phyloP scores from a whole-genome alignment of 805 yeast genomes.

The Nakazawaea wyomingensis region DNA sequence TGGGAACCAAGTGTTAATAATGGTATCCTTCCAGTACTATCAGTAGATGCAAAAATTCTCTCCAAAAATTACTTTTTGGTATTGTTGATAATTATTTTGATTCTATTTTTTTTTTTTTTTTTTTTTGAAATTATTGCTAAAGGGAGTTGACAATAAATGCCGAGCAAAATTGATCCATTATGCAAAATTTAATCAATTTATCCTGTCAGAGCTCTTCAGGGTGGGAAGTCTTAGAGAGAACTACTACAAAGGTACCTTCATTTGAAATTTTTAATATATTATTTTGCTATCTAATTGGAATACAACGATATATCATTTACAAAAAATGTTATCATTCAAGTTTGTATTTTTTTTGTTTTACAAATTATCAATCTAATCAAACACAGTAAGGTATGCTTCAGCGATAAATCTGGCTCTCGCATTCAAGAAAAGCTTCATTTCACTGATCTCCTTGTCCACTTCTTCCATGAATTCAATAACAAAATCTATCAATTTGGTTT shows the following conservation, averaged over 20 bases:
- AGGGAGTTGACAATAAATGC: neutral
- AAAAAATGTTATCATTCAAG: too few relatives aligned
- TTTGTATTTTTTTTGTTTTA: neutral
- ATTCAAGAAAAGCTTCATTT: slow-evolving; percentile 93
- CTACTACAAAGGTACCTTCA: neutral
- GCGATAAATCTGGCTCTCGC: slow-evolving; percentile 98
- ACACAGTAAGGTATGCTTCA: slow-evolving; percentile 88
- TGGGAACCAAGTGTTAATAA: neutral
- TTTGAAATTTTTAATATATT: neutral
- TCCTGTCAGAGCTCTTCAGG: too few relatives aligned
- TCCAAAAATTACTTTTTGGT: neutral
- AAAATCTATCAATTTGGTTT: slow-evolving; percentile 91
- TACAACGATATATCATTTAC: neutral
- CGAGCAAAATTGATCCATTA: too few relatives aligned
- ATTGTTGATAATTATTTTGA: neutral
- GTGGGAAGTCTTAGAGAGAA: too few relatives aligned
- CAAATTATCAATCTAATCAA: slow-evolving; percentile 45
- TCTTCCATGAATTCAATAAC: slow-evolving; percentile 99
- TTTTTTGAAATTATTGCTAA: too few relatives aligned
- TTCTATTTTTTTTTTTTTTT: neutral
- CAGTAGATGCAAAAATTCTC: neutral
- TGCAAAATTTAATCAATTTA: too few relatives aligned
- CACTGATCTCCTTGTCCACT: slow-evolving; percentile 97
- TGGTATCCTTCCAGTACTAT: neutral
- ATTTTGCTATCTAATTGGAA: too few relatives aligned